Evolutionary conservation across 768 basidiomycete species (phyloP).

Genomic region (Naematelia aurantialba): DNA sequence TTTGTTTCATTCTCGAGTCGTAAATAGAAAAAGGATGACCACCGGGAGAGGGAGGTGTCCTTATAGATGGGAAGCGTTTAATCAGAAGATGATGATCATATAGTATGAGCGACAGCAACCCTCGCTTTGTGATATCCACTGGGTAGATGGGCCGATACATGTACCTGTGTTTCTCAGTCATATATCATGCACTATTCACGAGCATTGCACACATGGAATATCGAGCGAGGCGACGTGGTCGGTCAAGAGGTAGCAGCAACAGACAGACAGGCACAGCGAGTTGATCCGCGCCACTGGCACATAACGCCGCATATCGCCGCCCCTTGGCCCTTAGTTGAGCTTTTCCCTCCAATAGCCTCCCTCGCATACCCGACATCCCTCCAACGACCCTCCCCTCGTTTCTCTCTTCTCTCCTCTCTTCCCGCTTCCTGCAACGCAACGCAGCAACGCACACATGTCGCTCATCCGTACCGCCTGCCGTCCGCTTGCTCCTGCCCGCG

Average conservation of each 20-base stretch:
- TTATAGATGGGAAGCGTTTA: background rate
- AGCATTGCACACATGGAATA: too few relatives aligned
- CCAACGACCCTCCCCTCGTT: background rate
- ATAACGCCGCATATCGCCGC: background rate
- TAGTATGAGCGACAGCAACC: too few relatives aligned
- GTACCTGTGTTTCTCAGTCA: background rate
- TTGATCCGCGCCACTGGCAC: background rate
- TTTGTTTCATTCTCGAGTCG: background rate
- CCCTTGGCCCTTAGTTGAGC: background rate
- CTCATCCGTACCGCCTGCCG: background rate
- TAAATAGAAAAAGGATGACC: background rate
- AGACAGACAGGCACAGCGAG: too few relatives aligned
- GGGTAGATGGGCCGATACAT: background rate
- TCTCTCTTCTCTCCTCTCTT: background rate
- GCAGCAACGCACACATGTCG: background rate
- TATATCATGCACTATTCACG: too few relatives aligned
- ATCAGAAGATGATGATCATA: background rate
- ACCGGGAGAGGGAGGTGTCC: background rate
- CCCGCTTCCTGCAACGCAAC: background rate
- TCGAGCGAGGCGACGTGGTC: too few relatives aligned
- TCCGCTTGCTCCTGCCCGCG: slow-evolving; percentile 3
- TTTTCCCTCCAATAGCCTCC: background rate
- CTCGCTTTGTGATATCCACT: too few relatives aligned
- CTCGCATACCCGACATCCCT: background rate
- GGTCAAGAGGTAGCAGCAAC: too few relatives aligned